A percentile compares a stretch with the other conserved stretches of the same genome.
phyloP scores from a whole-genome alignment of 129 eudicot genomes.

The Artemisia argyi region DNA sequence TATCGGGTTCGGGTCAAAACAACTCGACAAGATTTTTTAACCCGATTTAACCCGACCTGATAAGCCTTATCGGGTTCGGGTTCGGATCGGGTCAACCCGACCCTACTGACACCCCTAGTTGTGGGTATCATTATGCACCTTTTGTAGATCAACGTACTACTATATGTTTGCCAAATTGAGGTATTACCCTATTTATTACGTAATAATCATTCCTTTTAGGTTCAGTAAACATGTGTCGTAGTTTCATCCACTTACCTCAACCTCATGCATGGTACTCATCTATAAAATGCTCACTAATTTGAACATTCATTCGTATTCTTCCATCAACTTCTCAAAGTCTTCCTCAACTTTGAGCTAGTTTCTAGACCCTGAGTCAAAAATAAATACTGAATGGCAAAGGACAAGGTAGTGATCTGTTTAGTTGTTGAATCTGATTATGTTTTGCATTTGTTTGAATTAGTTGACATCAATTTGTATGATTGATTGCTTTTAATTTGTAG shows the following conservation, averaged over 20 bases:
- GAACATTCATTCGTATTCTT: background rate
- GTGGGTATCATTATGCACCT: too few species aligned
- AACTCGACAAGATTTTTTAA: too few species aligned
- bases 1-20: too few species aligned
- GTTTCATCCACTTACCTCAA: background rate
- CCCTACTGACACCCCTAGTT: too few species aligned
- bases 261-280: background rate
- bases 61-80: too few species aligned
- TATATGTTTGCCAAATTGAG: too few species aligned
- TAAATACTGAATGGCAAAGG: background rate
- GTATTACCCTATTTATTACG: too few species aligned
- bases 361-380: background rate
- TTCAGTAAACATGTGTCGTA: background rate
- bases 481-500: conserved; percentile 19
- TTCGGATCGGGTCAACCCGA: too few species aligned
- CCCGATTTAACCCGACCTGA: too few species aligned
- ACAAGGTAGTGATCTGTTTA: background rate
- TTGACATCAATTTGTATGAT: background rate
- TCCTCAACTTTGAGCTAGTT: background rate
- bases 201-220: too few species aligned
- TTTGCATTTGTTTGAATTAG: background rate
- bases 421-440: background rate
- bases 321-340: background rate
- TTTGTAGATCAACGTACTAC: too few species aligned
- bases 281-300: background rate